Conservation (phyloP, 1,139 yeast species). For the Kodamaea derodonti region DNA sequence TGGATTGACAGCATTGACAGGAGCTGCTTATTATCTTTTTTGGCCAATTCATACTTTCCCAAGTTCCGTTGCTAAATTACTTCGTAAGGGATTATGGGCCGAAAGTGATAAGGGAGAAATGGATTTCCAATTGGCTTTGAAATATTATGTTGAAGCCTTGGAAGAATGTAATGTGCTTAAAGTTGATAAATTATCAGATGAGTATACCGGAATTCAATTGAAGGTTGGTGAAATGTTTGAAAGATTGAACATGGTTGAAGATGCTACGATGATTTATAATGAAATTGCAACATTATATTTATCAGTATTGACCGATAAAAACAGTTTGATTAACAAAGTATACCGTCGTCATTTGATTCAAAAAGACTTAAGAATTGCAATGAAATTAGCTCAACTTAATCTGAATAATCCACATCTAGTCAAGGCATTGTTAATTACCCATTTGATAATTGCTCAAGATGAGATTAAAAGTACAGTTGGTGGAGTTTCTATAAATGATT, state of each 20-base stretch:
- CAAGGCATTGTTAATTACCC: conserved; percentile 60
- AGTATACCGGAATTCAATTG: conserved; percentile 81
- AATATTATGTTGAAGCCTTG: conserved; percentile 53
- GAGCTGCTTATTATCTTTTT: conserved; percentile 46
- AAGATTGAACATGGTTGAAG: conserved; percentile 52
- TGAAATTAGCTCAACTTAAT: conserved; percentile 62
- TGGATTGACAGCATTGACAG: conserved; percentile 24
- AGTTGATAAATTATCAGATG: conserved; percentile 58
- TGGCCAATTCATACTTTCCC: conserved; percentile 63
- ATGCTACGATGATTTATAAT: conserved; percentile 62
- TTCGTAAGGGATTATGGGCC: conserved; percentile 79
- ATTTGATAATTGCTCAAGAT: conserved; percentile 62
- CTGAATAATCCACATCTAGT: conserved; percentile 45
- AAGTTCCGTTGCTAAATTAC: conserved; percentile 56
- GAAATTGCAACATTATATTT: conserved; percentile 65
- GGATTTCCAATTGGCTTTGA: conserved; percentile 60
- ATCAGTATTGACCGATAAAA: conserved; percentile 47
- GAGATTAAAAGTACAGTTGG: conserved; percentile 29
- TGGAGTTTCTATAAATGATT: not conserved
- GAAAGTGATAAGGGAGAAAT: conserved; percentile 71
- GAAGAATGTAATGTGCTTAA: conserved; percentile 38
- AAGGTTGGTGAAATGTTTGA: conserved; percentile 87
- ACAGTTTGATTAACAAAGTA: conserved; percentile 18
- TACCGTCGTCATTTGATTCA: conserved; percentile 60
- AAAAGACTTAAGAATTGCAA: conserved; percentile 65